Evolutionary conservation across 2,329 filamentous ascomycete species (phyloP).

Genomic region (Colletotrichum tropicale): DNA sequence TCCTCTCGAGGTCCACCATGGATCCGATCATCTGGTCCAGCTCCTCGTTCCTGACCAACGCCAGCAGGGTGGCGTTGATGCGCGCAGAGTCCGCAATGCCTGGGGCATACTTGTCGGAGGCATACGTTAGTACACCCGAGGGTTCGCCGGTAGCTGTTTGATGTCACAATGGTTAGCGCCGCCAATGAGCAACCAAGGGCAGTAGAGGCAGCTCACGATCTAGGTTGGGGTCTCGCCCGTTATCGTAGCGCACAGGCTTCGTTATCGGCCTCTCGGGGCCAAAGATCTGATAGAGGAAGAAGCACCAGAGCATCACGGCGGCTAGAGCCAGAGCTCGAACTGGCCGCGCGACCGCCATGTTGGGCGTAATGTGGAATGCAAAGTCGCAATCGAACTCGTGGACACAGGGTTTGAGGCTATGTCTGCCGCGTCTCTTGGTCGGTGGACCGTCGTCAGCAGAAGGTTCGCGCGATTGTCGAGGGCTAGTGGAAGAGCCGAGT

Average conservation of each 20-base stretch:
- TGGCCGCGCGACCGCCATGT: constrained; percentile 85
- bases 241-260: constrained; percentile 28
- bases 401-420: neutral
- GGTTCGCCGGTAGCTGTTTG: constrained; percentile 80
- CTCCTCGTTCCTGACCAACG: constrained; percentile 92
- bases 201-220: constrained; percentile 68
- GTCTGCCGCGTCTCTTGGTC: neutral
- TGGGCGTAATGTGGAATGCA: constrained; percentile 27
- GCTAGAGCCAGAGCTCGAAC: constrained; percentile 79
- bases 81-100: constrained; percentile 78
- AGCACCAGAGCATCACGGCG: constrained; percentile 75
- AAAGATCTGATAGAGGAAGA: constrained; percentile 79
- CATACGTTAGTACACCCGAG: constrained; percentile 74
- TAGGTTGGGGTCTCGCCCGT: constrained; percentile 76
- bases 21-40: constrained; percentile 82
- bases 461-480: neutral
- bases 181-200: neutral
- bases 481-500: constrained; percentile 6
- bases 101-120: constrained; percentile 78
- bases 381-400: neutral
- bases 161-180: constrained; percentile 1
- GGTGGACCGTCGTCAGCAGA: neutral
- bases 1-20: constrained; percentile 90
- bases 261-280: constrained; percentile 53
- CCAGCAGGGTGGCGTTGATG: constrained; percentile 91